Base-by-base conservation (phyloP, 1,139 yeast species). In the Protomyces macrosporus region DNA sequence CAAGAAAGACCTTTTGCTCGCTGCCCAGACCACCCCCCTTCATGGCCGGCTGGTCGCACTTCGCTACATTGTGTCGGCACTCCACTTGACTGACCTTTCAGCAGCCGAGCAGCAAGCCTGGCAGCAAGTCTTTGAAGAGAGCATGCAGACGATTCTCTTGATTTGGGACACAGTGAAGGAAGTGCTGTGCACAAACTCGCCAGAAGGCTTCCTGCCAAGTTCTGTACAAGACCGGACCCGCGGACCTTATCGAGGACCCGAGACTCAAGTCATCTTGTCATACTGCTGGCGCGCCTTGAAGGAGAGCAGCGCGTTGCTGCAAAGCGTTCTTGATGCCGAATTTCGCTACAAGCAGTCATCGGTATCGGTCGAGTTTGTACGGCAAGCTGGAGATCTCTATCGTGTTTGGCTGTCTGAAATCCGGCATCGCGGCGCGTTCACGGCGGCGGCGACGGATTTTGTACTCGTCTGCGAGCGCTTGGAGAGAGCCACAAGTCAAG, bases 381-480 rank as follows among this genome's bases (percentile, higher is more conserved):
- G 75, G 0, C 67, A 68, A n/a, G 71, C 81, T 42, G 88, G 90
- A 9, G 79, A 81, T 1, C 71, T 87, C 10, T 75, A 88, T 5
- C 79, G 86, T 65, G 81, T 78, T 10, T 96, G 91, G 72, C 75
- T 91, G 53, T 81, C 89, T 2, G 79, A 83, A 0, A 87, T 90
- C 6, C 84, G 90, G 60, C 98, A 93, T 71, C 81, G 95, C 67
- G 98, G 98, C 45, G 96, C 97, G 0, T 88, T 91, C 68, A 86
- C 95, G 3, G 85, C 97, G 0, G 86, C 90, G 0, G 85, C 88
- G 68, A 96, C 97, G 1, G 82, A 93, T 0, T 88, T 88, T 69
- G 79, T 84, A 14, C 78, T 84, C 5, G 81, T 86, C 65, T 87
- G 95, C 69, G 70, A 75, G 14, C 74, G 82, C 32, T 84, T 90